Percentiles rank a stretch among this genome's conserved stretches.
phyloP scores from a whole-genome alignment of 2,329 filamentous ascomycete species.

The Xylaria sp. region DNA sequence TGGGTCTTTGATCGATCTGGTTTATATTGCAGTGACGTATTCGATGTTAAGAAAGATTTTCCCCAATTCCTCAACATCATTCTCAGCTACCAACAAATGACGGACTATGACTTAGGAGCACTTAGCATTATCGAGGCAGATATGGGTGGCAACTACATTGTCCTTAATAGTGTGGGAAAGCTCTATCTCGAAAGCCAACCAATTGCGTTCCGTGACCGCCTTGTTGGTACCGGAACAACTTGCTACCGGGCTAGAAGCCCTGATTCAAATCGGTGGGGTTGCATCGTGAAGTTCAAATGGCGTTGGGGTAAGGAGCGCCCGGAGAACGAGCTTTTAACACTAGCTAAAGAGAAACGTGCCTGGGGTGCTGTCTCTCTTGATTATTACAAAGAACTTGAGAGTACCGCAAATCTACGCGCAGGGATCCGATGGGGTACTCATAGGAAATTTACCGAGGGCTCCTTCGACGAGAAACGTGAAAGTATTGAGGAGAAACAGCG shows the following conservation, averaged over 20 bases:
- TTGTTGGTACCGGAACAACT: conserved; percentile 41
- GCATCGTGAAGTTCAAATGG: conserved; percentile 44
- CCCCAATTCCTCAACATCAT: conserved; percentile 39
- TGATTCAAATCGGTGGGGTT: conserved; percentile 36
- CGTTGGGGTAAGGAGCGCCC: conserved; percentile 39
- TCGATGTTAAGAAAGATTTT: conserved; percentile 41
- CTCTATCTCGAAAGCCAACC: conserved; percentile 40
- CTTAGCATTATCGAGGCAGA: conserved; percentile 35
- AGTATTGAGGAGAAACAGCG: conserved; percentile 16
- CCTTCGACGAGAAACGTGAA: conserved; percentile 4
- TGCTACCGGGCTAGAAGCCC: conserved; percentile 41
- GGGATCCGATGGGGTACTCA: conserved; percentile 33
- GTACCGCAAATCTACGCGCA: conserved; percentile 36
- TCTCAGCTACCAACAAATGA: conserved; percentile 42
- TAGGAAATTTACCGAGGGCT: conserved; percentile 23
- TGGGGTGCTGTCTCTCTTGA: conserved; percentile 40
- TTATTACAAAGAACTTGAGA: conserved; percentile 36
- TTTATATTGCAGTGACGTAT: conserved; percentile 40
- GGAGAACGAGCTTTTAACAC: conserved; percentile 42
- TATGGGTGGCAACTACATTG: conserved; percentile 29
- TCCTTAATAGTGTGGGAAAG: conserved; percentile 30
- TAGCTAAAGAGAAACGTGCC: conserved; percentile 38
- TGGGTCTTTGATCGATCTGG: conserved; percentile 48
- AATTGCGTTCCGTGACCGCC: conserved; percentile 33
- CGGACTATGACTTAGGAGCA: conserved; percentile 34